Evolutionary conservation across 2,329 filamentous ascomycete genomes (phyloP), one percentile per base, ranked within the genome.

Genomic region (Fusarium sterilihyphosum): DNA sequence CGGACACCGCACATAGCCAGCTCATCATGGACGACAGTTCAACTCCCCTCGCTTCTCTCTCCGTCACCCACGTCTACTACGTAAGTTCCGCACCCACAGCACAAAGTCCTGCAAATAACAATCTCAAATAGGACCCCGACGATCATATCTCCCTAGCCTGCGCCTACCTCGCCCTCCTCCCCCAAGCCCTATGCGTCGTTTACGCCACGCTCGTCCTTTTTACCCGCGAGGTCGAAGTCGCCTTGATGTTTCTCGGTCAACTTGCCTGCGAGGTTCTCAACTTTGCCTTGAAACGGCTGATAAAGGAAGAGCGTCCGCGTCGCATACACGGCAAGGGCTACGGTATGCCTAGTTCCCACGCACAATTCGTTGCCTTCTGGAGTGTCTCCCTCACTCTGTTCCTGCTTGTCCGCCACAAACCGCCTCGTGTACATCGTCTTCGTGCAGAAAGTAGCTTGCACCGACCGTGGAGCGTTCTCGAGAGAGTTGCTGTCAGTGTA

Each of bases 41-140:
- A n/a, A 70, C 79, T n/a, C 91, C 93, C 46, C 87, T 98, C 65
- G 94, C 95, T 59, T 98, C 96, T 31, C 89, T 99, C 70, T 98
- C 96, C 59, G 86, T 99, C 77, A 98, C 96, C 17, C 96, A 98
- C 85, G 95, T 98, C 77, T 94, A 96, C 86, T 98, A 98, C 88
- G 95, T 97, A 85, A 80, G 90, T 83, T 35, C 53, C 18, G 47
- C 33, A 38, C 52, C n/a, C n/a, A 40, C 35, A 20, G 29, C 37
- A 54, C 40, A 38, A 46, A 40, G 20, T 18, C 26, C 44, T 13
- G 5, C 44, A 33, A 59, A 61, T 59, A 54, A 71, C 31, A 64
- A n/a, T 37, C n/a, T 17, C 29, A 12, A 13, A n/a, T 22, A 98
- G 95, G 94, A 98, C 85, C 95, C 97, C 10, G 84, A 91, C 70